Evolutionary conservation across 2,329 filamentous ascomycete genomes (phyloP).

Genomic region (Geoglossum cookeanum): DNA sequence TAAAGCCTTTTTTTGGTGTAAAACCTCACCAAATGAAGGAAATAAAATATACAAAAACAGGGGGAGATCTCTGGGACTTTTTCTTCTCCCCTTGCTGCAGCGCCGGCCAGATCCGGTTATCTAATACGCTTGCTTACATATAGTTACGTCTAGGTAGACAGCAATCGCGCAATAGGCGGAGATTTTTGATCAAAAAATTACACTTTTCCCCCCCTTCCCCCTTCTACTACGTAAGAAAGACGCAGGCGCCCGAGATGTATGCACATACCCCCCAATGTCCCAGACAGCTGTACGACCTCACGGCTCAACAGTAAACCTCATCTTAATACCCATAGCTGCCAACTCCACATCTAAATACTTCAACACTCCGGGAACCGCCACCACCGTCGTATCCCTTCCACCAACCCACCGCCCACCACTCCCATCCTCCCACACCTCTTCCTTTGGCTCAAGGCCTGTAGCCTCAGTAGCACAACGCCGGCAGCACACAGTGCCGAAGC

Average conservation of each 20-base stretch:
- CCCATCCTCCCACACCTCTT: constrained; percentile 73
- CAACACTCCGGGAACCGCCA: constrained; percentile 82
- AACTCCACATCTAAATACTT: constrained; percentile 90
- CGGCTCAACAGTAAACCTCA: constrained; percentile 67
- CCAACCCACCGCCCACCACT: constrained; percentile 68
- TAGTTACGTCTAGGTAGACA: too few relatives aligned
- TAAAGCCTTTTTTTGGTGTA: too few relatives aligned
- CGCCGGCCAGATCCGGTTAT: too few relatives aligned
- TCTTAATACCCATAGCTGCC: constrained; percentile 85
- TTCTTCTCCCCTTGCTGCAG: too few relatives aligned
- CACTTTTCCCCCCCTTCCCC: too few relatives aligned
- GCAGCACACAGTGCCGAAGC: constrained; percentile 44
- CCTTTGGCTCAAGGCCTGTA: constrained; percentile 36
- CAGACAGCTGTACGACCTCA: constrained; percentile 4
- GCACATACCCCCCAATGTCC: neutral
- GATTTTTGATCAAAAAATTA: too few relatives aligned
- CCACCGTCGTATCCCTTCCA: constrained; percentile 75
- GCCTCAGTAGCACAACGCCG: constrained; percentile 45
- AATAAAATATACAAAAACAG: too few relatives aligned
- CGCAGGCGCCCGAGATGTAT: neutral
- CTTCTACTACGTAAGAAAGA: too few relatives aligned
- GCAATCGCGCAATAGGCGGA: too few relatives aligned
- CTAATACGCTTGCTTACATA: too few relatives aligned
- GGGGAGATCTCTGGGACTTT: too few relatives aligned
- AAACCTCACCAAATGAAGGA: too few relatives aligned